A percentile compares a stretch with the other conserved stretches of the same genome.
phyloP scores from a whole-genome alignment of 169 alveolate genomes.

The Cryptosporidium ubiquitum region DNA sequence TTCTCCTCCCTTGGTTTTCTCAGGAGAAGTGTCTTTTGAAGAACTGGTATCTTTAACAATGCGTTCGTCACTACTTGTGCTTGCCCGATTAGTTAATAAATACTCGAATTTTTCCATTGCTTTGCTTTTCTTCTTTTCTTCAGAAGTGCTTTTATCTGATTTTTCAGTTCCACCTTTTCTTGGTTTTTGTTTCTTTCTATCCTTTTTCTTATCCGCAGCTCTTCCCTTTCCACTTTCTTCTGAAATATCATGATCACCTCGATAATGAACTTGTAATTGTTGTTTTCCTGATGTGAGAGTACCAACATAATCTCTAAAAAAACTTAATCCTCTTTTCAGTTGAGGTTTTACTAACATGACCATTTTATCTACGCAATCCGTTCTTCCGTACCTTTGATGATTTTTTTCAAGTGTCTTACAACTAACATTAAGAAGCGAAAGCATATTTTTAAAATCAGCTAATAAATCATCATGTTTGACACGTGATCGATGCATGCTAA shows the following conservation, averaged over 20 bases:
- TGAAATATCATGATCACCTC: neutral
- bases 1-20: neutral
- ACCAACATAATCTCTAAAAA: too few relatives aligned
- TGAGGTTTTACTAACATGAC: too few relatives aligned
- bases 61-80: too few relatives aligned
- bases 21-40: neutral
- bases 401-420: neutral
- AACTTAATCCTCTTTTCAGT: too few relatives aligned
- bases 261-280: too few relatives aligned
- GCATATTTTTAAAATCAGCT: too few relatives aligned
- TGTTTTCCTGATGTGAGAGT: too few relatives aligned
- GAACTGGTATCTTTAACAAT: neutral
- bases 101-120: neutral
- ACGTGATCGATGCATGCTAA: neutral
- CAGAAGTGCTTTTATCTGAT: neutral
- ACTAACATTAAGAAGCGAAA: neutral
- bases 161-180: neutral
- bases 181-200: neutral
- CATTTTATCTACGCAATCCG: too few relatives aligned
- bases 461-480: neutral
- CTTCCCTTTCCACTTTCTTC: neutral
- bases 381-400: neutral
- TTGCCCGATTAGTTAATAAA: too few relatives aligned
- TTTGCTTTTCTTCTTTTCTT: neutral
- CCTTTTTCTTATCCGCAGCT: neutral